Evolutionary conservation across 2,329 filamentous ascomycete species (phyloP).

Genomic region (Trichoderma harzianum): DNA sequence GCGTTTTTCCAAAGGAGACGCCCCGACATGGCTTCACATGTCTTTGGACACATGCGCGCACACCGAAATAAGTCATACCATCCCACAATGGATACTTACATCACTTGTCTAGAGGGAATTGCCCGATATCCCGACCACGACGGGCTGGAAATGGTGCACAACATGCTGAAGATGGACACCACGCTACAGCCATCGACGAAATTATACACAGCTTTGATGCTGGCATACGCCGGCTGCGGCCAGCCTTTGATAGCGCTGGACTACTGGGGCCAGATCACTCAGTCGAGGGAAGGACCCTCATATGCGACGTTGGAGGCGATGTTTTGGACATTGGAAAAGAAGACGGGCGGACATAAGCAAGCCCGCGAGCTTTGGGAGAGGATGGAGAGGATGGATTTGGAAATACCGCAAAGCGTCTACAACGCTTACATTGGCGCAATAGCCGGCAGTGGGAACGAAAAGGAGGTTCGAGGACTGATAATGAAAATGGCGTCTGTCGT

Average conservation of each 20-base stretch:
- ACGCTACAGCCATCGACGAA: conserved; percentile 71
- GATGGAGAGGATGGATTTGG: conserved; percentile 71
- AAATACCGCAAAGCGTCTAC: conserved; percentile 70
- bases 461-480: conserved; percentile 64
- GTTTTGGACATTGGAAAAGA: conserved; percentile 71
- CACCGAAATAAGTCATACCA: conserved; percentile 60
- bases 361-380: conserved; percentile 68
- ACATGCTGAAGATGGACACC: conserved; percentile 92
- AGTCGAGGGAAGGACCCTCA: conserved; percentile 79
- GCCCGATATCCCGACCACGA: conserved; percentile 53
- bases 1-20: conserved; percentile 74
- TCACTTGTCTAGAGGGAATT: conserved; percentile 73
- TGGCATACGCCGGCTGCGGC: conserved; percentile 72
- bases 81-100: conserved; percentile 72
- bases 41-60: conserved; percentile 93
- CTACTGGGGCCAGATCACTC: conserved; percentile 82
- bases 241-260: conserved; percentile 65
- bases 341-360: conserved; percentile 54
- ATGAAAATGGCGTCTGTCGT: conserved; percentile 63
- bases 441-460: conserved; percentile 67
- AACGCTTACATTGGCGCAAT: conserved; percentile 74
- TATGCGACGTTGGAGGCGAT: conserved; percentile 77
- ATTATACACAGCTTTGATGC: conserved; percentile 81
- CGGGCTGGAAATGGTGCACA: conserved; percentile 73
- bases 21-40: conserved; percentile 78